phyloP scores from a whole-genome alignment of 2,329 filamentous ascomycete species.

The Parastagonospora nodorum region DNA sequence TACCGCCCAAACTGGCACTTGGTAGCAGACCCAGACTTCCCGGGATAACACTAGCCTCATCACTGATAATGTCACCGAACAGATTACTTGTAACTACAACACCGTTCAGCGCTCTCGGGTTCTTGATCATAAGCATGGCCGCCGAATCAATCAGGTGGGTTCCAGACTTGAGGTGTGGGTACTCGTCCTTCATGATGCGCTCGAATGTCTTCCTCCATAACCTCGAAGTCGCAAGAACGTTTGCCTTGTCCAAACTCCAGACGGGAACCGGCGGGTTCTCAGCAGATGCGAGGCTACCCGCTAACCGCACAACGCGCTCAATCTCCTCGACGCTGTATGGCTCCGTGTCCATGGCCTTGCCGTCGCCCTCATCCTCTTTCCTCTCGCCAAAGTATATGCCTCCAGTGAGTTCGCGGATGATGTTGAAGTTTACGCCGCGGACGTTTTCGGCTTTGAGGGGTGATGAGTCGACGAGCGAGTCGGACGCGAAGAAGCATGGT shows the following conservation, averaged over 20 bases:
- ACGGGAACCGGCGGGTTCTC: constrained; percentile 78
- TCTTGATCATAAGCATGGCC: constrained; percentile 98
- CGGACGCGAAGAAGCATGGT: constrained; percentile 93
- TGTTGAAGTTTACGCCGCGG: constrained; percentile 86
- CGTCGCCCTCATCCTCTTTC: constrained; percentile 77
- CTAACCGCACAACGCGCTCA: constrained; percentile 83
- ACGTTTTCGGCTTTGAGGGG: constrained; percentile 86
- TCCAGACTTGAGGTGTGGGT: constrained; percentile 79
- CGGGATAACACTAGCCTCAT: constrained; percentile 93
- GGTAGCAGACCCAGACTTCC: constrained; percentile 87
- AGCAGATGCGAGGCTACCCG: constrained; percentile 78
- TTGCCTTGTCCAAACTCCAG: constrained; percentile 92
- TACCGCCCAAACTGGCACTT: constrained; percentile 82
- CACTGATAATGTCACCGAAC: constrained; percentile 94
- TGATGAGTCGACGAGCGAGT: constrained; percentile 74
- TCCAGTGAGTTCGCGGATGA: constrained; percentile 89
- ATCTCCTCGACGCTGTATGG: constrained; percentile 85
- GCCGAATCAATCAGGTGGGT: constrained; percentile 95
- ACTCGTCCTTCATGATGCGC: constrained; percentile 85
- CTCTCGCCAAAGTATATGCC: constrained; percentile 96
- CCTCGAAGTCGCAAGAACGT: constrained; percentile 87
- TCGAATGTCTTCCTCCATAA: constrained; percentile 88
- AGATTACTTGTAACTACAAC: constrained; percentile 92
- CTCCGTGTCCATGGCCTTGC: constrained; percentile 80
- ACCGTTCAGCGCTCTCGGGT: constrained; percentile 84